phyloP scores from a whole-genome alignment of 148 eudicot genomes.

The Heliosperma pusillum region DNA sequence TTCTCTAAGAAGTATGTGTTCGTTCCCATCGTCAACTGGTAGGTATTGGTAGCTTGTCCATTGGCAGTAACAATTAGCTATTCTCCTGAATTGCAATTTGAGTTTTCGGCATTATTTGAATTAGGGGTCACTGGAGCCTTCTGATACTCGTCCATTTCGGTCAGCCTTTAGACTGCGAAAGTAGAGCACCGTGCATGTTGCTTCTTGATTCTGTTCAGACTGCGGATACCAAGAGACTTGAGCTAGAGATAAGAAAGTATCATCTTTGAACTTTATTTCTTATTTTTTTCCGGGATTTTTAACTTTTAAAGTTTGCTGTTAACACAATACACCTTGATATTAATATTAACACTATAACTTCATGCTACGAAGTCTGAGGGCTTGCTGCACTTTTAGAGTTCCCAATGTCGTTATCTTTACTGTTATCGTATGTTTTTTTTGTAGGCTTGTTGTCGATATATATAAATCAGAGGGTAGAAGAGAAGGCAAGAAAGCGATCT shows the following conservation, averaged over 20 bases:
- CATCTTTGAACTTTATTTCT: neutral
- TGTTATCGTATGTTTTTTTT: neutral
- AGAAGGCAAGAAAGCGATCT: constrained; percentile 27
- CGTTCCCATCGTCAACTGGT: constrained; percentile 72
- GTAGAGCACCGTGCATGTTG: constrained; percentile 52
- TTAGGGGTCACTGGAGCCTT: constrained; percentile 72
- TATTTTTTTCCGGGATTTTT: too few species aligned
- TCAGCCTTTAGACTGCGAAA: constrained; percentile 35
- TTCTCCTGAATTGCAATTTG: neutral
- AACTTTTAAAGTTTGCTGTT: too few species aligned
- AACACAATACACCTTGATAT: too few species aligned
- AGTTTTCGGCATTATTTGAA: constrained; percentile 3
- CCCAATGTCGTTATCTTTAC: neutral
- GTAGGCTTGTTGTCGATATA: constrained; percentile 57
- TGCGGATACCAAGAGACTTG: constrained; percentile 42
- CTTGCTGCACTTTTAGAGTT: too few species aligned
- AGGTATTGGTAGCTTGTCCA: constrained; percentile 18
- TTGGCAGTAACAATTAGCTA: neutral
- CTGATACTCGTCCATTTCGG: constrained; percentile 62
- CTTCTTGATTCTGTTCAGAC: constrained; percentile 58
- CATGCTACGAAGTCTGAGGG: too few species aligned
- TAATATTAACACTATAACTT: too few species aligned
- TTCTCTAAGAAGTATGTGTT: constrained; percentile 68
- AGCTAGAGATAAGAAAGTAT: constrained; percentile 55
- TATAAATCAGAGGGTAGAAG: constrained; percentile 40